Base-by-base conservation (phyloP, 305 asterid genomes). In the Rubia tinctorum region DNA sequence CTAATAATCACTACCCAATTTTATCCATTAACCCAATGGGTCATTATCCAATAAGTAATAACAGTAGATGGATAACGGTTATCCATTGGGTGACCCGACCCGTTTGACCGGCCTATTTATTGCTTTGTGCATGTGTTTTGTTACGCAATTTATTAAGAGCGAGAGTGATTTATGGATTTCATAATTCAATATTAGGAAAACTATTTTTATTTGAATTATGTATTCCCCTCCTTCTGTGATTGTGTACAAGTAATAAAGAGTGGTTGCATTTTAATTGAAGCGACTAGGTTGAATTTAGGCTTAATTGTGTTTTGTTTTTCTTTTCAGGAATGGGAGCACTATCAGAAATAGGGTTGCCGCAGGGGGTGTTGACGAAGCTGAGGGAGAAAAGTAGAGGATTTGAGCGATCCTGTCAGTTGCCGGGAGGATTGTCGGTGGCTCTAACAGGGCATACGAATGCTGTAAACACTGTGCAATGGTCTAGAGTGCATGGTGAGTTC, bases 381-480 rank as follows among this genome's bases (percentile, higher is more conserved):
- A 86, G 87, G 84, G 76, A 80, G 75, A 91, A 63, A 59, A 42
- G 55, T 27, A 85, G 84, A 73, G 79, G 83, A 53, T 11, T 69
- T 22, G 75, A 64, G 27, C 71, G 47, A 66, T 51, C 76, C 64
- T 74, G 82, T 72, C 84, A 84, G 71, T 69, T 68, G 12, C 79
- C 87, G 42, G 77, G 82, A 76, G 71, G 86, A 23, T 73, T 83
- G 34, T 85, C 93, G 64, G 76, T 80, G 56, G 71, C 83, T 74
- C 92, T 95, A 69, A 75, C 65, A 78, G 97, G 97, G 58, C 99
- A 95, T 77, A 63, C 79, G 34, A 90, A 80, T 82, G 71, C 97
- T 74, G 96, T 89, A 70, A 95, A 87, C 78, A 83, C 90, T 42
- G 76, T 95, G 70, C 91, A 87, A 11, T 95, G 99, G 99, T 95